phyloP scores from a whole-genome alignment of 2,329 filamentous ascomycete genomes.

The Aspergillus clavatus region DNA sequence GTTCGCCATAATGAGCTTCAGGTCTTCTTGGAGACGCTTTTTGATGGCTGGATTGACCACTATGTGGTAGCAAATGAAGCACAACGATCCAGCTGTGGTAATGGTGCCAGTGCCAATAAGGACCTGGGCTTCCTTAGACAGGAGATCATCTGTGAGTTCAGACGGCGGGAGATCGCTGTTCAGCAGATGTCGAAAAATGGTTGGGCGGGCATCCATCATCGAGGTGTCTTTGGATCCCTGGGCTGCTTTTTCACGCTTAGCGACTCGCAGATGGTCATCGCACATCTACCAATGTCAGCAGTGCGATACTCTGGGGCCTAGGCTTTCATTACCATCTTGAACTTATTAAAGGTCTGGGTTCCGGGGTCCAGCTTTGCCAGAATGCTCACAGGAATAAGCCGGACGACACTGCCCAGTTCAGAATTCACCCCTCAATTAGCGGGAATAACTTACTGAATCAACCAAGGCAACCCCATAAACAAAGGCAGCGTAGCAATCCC shows the following conservation, averaged over 20 bases:
- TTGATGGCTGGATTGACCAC: constrained; percentile 8
- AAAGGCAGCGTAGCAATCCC: not conserved
- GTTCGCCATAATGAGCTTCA: constrained; percentile 18
- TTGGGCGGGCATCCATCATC: not conserved
- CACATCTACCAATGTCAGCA: not conserved
- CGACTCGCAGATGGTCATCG: not conserved
- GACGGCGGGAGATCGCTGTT: constrained; percentile 12
- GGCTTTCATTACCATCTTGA: not conserved
- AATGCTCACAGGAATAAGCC: not conserved
- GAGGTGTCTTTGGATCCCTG: not conserved
- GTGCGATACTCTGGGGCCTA: not conserved
- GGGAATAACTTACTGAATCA: not conserved
- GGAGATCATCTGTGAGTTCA: constrained; percentile 20
- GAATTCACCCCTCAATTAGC: not conserved
- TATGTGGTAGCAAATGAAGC: constrained; percentile 7
- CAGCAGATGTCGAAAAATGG: not conserved
- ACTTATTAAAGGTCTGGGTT: not conserved
- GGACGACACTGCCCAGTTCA: not conserved
- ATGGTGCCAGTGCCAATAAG: constrained; percentile 25
- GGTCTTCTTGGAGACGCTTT: constrained; percentile 16
- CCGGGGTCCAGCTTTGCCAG: not conserved
- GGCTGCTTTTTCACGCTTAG: not conserved
- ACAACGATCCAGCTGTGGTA: constrained; percentile 25
- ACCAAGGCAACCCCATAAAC: not conserved
- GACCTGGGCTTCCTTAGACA: constrained; percentile 26